Percentiles rank a stretch among this genome's conserved stretches.
Evolutionary conservation across 2,329 filamentous ascomycete genomes (phyloP).

Genomic region (Fusarium proliferatum): DNA sequence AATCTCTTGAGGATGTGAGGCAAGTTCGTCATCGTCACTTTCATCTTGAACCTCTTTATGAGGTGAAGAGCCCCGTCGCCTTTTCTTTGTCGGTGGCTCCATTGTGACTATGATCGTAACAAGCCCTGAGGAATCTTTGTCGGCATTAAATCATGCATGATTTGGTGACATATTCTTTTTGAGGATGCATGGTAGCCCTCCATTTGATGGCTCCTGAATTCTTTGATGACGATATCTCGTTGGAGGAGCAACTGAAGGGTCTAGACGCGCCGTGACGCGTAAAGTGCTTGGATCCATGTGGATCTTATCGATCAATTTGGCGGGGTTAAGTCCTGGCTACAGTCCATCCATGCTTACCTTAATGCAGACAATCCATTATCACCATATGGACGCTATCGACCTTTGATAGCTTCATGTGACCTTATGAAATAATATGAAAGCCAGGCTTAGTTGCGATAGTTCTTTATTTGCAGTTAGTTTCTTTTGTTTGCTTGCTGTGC

Average conservation of each 20-base stretch:
- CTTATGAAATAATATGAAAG: not conserved
- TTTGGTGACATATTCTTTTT: not conserved
- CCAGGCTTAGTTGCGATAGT: not conserved
- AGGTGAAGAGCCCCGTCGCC: slow-evolving; percentile 61
- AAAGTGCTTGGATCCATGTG: slow-evolving; percentile 24
- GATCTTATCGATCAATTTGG: slow-evolving; percentile 6
- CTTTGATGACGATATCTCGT: slow-evolving; percentile 29
- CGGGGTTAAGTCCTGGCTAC: slow-evolving; percentile 14
- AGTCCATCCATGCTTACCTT: not conserved
- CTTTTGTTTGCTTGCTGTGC: not conserved
- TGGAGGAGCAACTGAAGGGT: slow-evolving; percentile 44
- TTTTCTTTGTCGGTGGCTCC: slow-evolving; percentile 71
- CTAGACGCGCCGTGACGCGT: slow-evolving; percentile 34
- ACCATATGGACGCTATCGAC: not conserved
- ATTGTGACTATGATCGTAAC: slow-evolving; percentile 51
- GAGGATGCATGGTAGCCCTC: not conserved
- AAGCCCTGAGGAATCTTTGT: not conserved
- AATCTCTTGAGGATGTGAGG: slow-evolving; percentile 60
- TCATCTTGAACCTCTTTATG: slow-evolving; percentile 41
- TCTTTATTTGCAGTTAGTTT: not conserved
- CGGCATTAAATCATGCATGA: not conserved
- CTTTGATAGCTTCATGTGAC: not conserved
- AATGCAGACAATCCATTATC: not conserved
- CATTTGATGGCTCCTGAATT: not conserved
- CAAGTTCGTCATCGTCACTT: slow-evolving; percentile 61